These are phyloP conservation scores for Dovyalis caffra DNA, from an alignment of 345 rosid genomes.

Conservation along the genomic window DNA sequence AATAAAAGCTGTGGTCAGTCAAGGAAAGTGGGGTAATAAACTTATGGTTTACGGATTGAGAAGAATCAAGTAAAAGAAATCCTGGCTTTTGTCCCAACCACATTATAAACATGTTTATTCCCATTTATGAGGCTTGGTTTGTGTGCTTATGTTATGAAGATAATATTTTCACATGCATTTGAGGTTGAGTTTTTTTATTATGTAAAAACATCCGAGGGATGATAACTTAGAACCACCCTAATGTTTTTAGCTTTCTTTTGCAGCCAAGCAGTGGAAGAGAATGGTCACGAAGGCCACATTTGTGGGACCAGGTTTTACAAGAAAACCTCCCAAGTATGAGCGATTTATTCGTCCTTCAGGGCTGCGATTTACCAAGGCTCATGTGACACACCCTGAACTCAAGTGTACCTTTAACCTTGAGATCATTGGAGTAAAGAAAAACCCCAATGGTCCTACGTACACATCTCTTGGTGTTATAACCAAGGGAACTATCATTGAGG, in stretches of 20 bases:
- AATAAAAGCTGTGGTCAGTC: background rate
- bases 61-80: background rate
- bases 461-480: constrained; percentile 90
- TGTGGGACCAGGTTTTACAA: constrained; percentile 83
- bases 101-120: background rate
- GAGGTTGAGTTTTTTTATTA: background rate
- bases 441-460: constrained; percentile 92
- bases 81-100: background rate
- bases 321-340: constrained; percentile 98
- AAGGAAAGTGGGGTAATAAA: background rate
- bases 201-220: background rate
- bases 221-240: background rate
- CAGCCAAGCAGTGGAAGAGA: constrained; percentile 97
- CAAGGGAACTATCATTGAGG: constrained; percentile 93
- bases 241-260: constrained; percentile 8
- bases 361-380: constrained; percentile 82
- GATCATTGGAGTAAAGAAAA: constrained; percentile 83
- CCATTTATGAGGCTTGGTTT: background rate
- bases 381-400: constrained; percentile 90
- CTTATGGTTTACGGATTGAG: background rate
- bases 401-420: constrained; percentile 86
- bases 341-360: constrained; percentile 93
- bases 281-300: constrained; percentile 94
- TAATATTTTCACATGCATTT: background rate
- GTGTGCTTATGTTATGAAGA: background rate